These are phyloP conservation scores for Chrysoporthe deuterocubensis DNA, from an alignment of 2,329 filamentous ascomycete genomes.

Conservation along the genomic window DNA sequence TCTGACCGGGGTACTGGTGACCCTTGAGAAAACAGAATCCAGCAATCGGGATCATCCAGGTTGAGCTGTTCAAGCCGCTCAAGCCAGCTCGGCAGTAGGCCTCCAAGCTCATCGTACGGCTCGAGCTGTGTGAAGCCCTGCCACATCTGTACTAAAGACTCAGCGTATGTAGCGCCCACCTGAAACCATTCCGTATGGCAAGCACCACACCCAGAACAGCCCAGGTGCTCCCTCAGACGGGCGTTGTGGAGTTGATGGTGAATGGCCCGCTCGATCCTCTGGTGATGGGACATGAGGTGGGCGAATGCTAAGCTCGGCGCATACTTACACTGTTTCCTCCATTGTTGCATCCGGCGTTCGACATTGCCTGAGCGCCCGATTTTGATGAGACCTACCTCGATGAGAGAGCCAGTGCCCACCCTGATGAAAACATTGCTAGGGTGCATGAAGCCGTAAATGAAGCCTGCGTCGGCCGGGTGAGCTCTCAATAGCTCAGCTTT, in stretches of 20 bases:
- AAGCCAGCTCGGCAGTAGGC: conserved; percentile 33
- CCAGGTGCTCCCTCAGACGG: conserved; percentile 32
- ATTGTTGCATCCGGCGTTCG: conserved; percentile 33
- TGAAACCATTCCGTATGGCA: conserved; percentile 39
- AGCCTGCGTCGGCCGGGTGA: conserved; percentile 24
- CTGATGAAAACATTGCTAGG: conserved; percentile 29
- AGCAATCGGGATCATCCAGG: conserved; percentile 34
- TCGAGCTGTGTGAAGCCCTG: conserved; percentile 34
- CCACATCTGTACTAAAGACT: conserved; percentile 34
- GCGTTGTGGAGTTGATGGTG: conserved; percentile 36
- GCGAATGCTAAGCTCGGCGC: conserved; percentile 28
- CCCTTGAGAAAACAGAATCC: conserved; percentile 31
- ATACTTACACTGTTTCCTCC: conserved; percentile 35
- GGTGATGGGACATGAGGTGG: conserved; percentile 31
- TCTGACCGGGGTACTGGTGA: neutral
- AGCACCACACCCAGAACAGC: conserved; percentile 33
- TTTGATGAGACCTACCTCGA: conserved; percentile 39
- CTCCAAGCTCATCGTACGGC: conserved; percentile 37
- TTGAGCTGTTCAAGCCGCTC: conserved; percentile 33
- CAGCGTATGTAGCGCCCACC: conserved; percentile 28
- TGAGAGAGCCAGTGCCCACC: conserved; percentile 19
- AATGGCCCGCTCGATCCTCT: conserved; percentile 37
- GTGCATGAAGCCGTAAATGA: conserved; percentile 36
- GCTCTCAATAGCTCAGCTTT: conserved; percentile 20
- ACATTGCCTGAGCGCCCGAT: conserved; percentile 36